Evolutionary conservation across 2,329 filamentous ascomycete species (phyloP), one percentile per base, ranked within the genome.

Genomic region (Paecilomyces variotii): DNA sequence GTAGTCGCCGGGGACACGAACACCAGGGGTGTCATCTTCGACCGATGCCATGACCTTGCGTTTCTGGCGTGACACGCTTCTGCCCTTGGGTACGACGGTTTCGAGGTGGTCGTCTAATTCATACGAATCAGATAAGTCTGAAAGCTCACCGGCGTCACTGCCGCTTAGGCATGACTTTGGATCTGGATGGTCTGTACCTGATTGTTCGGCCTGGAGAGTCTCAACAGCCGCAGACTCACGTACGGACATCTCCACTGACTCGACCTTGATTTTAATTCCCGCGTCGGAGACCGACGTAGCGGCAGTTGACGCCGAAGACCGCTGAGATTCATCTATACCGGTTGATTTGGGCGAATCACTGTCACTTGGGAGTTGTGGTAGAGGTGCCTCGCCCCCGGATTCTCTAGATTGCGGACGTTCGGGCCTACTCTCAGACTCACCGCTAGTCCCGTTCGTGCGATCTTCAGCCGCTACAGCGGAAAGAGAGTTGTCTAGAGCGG

Each of bases 1-100:
- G 74, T 97, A 97, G 74, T 94, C 90, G 0, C 89, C 88, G 0
- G 87, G 87, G 0, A 79, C 76, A 32, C 89, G 86, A 52, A 70
- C 67, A 25, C 68, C 67, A 4, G 67, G 66, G 3, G 64, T 62
- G 45, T 73, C 70, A 9, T 69, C 68, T 61, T 78, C 76, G 32
- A 77, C 72, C 0, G 74, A 76, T 14, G 71, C 62, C 32, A 75
- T 64, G 3, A 78, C 56, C 50, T 61, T 60, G 28, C 60, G 63
- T 60, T 68, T 72, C 58, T 53, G 62, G 25, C 68, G 61, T 52
- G n/a, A 45, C 1, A 63, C 34, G 45, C 59, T 62, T 61, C 67
- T 61, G 10, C 64, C 39, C 54, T 64, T 65, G 25, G 24, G 25
- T 6, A 63, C 55, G 24, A 58, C 56, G 2, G 61, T 62, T 34